phyloP scores from a whole-genome alignment of 352 stramenopile species.

The Pythium sp. region DNA sequence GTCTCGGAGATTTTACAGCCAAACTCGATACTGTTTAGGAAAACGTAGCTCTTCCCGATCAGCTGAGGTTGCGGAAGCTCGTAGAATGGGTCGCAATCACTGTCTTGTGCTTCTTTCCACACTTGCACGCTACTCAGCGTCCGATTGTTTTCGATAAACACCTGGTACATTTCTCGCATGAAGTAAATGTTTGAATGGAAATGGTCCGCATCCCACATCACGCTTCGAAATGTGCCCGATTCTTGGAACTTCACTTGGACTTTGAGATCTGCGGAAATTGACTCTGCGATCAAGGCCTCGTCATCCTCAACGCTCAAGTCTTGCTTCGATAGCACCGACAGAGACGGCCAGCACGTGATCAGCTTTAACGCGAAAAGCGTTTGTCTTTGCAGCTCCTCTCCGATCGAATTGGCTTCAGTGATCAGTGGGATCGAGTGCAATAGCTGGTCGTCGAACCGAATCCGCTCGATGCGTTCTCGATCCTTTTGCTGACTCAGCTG shows the following conservation, averaged over 20 bases:
- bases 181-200: constrained; percentile 77
- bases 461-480: constrained; percentile 61
- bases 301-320: constrained; percentile 49
- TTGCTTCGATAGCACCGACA: constrained; percentile 25
- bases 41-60: constrained; percentile 76
- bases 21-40: constrained; percentile 55
- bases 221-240: constrained; percentile 62
- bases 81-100: constrained; percentile 74
- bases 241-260: constrained; percentile 82
- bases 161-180: constrained; percentile 89
- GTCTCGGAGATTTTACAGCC: constrained; percentile 59
- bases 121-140: constrained; percentile 28
- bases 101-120: constrained; percentile 33
- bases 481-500: constrained; percentile 68
- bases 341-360: constrained; percentile 38
- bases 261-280: constrained; percentile 65
- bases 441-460: constrained; percentile 79
- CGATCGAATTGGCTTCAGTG: constrained; percentile 86
- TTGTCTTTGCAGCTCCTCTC: constrained; percentile 72
- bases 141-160: constrained; percentile 76
- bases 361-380: constrained; percentile 70
- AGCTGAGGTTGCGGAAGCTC: constrained; percentile 61
- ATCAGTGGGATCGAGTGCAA: constrained; percentile 76
- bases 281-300: constrained; percentile 41
- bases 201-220: constrained; percentile 77